These are phyloP conservation scores for Ogataea thermomethanolica DNA, from an alignment of 805 yeast species.

Conservation along the genomic window DNA sequence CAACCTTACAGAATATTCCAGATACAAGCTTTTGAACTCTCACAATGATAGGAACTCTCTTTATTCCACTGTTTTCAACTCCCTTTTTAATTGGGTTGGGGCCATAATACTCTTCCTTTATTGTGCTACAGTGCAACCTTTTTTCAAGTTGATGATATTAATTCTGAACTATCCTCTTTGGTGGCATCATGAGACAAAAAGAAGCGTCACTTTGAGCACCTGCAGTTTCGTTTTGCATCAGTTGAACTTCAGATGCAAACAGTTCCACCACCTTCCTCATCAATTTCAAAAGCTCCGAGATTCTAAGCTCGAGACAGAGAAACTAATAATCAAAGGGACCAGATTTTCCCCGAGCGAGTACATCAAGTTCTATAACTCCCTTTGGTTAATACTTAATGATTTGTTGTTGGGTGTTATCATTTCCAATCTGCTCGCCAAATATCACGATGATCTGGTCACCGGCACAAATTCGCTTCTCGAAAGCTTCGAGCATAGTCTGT, in stretches of 20 bases:
- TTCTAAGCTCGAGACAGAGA: constrained; percentile 40
- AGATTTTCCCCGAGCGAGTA: constrained; percentile 49
- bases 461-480: constrained; percentile 26
- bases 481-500: constrained; percentile 30
- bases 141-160: constrained; percentile 11
- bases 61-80: constrained; percentile 1
- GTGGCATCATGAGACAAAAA: constrained; percentile 5
- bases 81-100: constrained; percentile 2
- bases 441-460: constrained; percentile 16
- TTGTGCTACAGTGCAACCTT: constrained; percentile 8
- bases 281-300: constrained; percentile 59
- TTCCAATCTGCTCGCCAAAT: constrained; percentile 39
- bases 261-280: constrained; percentile 71
- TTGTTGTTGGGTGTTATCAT: constrained; percentile 66
- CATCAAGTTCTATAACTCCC: constrained; percentile 75
- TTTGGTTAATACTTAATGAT: constrained; percentile 88
- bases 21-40: constrained; percentile 19
- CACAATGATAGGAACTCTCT: background rate
- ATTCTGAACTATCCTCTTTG: constrained; percentile 16
- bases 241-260: constrained; percentile 71
- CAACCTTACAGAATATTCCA: constrained; percentile 29
- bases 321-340: constrained; percentile 37
- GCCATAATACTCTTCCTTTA: constrained; percentile 5
- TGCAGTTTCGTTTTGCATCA: constrained; percentile 62
- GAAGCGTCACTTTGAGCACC: constrained; percentile 6